phyloP scores from a whole-genome alignment of 1,284 basidiomycete species.

The Anthracocystis setariae region DNA sequence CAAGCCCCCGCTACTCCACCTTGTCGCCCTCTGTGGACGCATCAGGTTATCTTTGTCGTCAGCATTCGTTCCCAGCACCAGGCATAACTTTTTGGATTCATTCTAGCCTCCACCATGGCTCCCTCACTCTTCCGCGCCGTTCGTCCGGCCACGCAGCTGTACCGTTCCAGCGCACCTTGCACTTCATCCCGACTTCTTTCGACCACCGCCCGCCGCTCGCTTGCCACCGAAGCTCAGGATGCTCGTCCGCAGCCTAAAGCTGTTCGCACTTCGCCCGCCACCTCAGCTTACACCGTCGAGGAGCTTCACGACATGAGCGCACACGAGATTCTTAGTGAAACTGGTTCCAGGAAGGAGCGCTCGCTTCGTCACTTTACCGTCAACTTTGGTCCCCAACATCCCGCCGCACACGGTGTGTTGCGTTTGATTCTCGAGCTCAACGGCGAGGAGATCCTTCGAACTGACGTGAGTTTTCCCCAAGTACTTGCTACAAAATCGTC shows the following conservation, averaged over 20 bases:
- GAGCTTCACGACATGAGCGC: slow-evolving; percentile 79
- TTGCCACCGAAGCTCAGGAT: slow-evolving; percentile 55
- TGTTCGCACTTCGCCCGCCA: slow-evolving; percentile 40
- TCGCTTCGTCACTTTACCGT: slow-evolving; percentile 74
- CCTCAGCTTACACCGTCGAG: slow-evolving; percentile 55
- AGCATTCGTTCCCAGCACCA: not conserved
- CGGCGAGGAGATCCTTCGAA: slow-evolving; percentile 76
- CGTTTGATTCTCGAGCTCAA: slow-evolving; percentile 97
- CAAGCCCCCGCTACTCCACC: no score
- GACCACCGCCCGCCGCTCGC: slow-evolving; percentile 40
- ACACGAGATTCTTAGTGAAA: slow-evolving; percentile 80
- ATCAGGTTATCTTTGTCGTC: not conserved
- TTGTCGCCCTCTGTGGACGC: not conserved
- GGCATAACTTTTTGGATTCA: no score
- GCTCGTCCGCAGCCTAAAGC: slow-evolving; percentile 36
- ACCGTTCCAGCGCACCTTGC: slow-evolving; percentile 33
- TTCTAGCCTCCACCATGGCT: slow-evolving; percentile 26
- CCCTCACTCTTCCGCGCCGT: slow-evolving; percentile 45
- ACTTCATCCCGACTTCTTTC: slow-evolving; percentile 36
- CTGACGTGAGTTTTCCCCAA: slow-evolving; percentile 49
- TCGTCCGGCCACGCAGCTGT: slow-evolving; percentile 40
- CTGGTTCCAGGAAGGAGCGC: slow-evolving; percentile 78
- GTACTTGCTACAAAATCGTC: no score
- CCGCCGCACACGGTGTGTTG: slow-evolving; percentile 97
- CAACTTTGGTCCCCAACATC: slow-evolving; percentile 80